Evolutionary conservation across 208 protist species (phyloP).

Genomic region (Sergeia podlipaevii): DNA sequence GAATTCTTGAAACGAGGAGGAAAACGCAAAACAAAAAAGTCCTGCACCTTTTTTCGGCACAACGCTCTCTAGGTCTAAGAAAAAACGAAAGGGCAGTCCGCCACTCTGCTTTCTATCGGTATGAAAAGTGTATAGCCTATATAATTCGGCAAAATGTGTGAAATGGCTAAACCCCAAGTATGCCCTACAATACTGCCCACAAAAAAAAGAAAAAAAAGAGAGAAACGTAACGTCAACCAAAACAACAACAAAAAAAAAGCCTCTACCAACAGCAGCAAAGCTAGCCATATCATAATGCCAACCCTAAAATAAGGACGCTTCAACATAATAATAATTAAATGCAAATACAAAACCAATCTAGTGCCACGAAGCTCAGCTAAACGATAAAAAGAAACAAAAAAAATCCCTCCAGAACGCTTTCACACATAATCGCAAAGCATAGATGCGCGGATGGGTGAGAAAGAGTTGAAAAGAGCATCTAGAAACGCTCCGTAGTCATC

Average conservation of each 20-base stretch:
- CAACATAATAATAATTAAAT: slow-evolving; percentile 7
- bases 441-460: slow-evolving; percentile 1
- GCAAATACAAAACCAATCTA: slow-evolving; percentile 10
- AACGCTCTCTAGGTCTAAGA: no score
- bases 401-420: neutral
- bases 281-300: no score
- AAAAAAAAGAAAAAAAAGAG: slow-evolving; percentile 11
- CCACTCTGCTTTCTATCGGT: no score
- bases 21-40: slow-evolving; percentile 9
- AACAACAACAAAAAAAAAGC: neutral
- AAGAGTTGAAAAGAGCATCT: no score
- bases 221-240: neutral
- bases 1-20: no score
- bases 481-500: no score
- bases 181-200: slow-evolving; percentile 1
- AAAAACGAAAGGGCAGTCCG: no score
- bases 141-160: no score
- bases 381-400: neutral
- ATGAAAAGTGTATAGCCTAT: no score
- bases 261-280: neutral
- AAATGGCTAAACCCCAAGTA: no score
- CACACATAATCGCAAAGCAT: neutral
- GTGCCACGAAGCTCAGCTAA: neutral
- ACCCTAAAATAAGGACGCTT: no score
- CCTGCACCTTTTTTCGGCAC: no score